Conservation (phyloP, 768 basidiomycete genomes). For the Psilocybe sp. region DNA sequence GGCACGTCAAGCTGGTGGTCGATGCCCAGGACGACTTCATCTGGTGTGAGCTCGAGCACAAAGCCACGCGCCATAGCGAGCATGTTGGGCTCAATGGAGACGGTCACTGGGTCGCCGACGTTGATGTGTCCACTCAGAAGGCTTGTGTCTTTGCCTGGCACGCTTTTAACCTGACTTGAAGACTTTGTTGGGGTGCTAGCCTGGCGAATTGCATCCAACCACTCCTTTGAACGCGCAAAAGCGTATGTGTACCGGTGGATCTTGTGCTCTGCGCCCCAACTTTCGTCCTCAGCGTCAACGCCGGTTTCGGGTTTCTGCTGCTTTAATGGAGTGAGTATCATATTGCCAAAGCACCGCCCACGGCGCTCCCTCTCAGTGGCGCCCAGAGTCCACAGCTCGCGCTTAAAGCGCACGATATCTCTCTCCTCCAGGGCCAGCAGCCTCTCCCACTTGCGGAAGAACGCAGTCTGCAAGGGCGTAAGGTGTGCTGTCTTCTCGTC, state of each 20-base stretch:
- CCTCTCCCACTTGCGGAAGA: conserved; percentile 91
- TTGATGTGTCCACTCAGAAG: conserved; percentile 79
- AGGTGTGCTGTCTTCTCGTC: conserved; percentile 80
- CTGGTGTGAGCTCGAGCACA: conserved; percentile 67
- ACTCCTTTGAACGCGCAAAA: conserved; percentile 44
- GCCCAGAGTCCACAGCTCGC: conserved; percentile 91
- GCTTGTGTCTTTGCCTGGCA: conserved; percentile 4
- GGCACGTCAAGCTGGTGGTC: conserved; percentile 63
- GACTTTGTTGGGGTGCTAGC: too few relatives aligned
- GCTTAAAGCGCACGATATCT: conserved; percentile 78
- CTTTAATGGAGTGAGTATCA: conserved; percentile 54
- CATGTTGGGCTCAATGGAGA: conserved; percentile 87
- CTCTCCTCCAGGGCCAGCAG: conserved; percentile 85
- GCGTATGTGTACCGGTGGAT: conserved; percentile 81
- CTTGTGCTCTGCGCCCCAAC: conserved; percentile 38
- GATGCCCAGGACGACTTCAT: conserved; percentile 70
- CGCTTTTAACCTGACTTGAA: too few relatives aligned
- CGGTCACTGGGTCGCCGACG: conserved; percentile 76
- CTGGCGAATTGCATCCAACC: not conserved
- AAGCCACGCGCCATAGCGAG: conserved; percentile 83
- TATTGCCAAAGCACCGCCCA: conserved; percentile 82
- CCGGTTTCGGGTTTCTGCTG: conserved; percentile 10
- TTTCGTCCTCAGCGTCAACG: conserved; percentile 6
- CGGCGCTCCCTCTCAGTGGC: conserved; percentile 74
- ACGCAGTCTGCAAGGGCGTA: conserved; percentile 58